Conservation (phyloP, 257 asterid species). For the Solanum pimpinellifolium region DNA sequence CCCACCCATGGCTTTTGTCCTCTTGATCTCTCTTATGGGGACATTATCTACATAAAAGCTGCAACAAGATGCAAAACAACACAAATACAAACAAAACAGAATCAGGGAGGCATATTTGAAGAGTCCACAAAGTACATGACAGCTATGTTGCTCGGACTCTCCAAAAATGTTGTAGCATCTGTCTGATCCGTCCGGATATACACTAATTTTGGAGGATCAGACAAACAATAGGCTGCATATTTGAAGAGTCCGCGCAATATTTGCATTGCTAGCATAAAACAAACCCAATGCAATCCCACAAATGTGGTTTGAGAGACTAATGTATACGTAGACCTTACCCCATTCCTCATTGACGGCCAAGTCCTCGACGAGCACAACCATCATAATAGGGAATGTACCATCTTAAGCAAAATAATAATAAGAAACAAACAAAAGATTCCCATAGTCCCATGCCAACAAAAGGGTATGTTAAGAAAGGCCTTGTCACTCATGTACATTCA, state of each 20-base stretch:
- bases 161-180: neutral
- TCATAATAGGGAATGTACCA: neutral
- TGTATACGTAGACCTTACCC: neutral
- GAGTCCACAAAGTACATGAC: neutral
- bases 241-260: neutral
- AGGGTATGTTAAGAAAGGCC: neutral
- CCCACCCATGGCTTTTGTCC: slow-evolving; percentile 64
- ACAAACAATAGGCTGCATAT: neutral
- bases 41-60: slow-evolving; percentile 73
- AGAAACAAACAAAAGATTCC: neutral
- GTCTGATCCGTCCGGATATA: neutral
- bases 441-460: neutral
- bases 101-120: neutral
- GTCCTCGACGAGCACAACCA: neutral
- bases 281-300: neutral
- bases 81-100: slow-evolving; percentile 9
- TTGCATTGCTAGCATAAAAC: neutral
- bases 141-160: neutral
- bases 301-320: neutral
- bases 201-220: neutral
- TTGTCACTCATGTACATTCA: neutral
- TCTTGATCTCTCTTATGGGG: slow-evolving; percentile 66
- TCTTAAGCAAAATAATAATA: neutral
- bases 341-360: neutral
- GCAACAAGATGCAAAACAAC: slow-evolving; percentile 13